Evolutionary conservation across 169 alveolate species (phyloP), one percentile per base, ranked within the genome.

Genomic region (Babesia gibsoni): DNA sequence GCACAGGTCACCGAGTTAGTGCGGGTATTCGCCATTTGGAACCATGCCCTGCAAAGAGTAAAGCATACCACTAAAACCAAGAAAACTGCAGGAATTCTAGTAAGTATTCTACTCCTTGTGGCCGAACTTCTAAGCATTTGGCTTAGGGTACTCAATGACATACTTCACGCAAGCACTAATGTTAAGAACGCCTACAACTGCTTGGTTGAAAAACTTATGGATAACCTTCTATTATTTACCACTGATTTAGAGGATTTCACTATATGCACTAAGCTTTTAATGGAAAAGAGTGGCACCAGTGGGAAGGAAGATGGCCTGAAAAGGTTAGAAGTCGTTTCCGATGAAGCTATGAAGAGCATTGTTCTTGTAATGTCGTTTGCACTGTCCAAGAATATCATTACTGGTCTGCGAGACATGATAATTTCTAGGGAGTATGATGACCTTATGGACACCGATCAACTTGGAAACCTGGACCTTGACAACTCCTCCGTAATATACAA

Each of bases 381-480:
- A 8, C 18, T 41, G 48, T 27, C 72, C 25, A 18, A 25, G 12
- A 61, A 61, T 32, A 45, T 43, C 58, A 20, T 43, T 4, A 25
- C 56, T 12, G 72, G 72, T 18, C 45, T 61, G 22, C 27, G 35
- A 29, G 59, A 61, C 16, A 61, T 61, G 72, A 1, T 61, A 36
- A 1, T 5, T 12, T 25, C 72, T 3, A 42, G 46, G 41, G 72
- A 61, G 30, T 61, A 61, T 25, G 72, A 43, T n/a, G 72, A 61
- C 32, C 27, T 61, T 1, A 12, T 61, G 33, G 72, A 61, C 20
- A 23, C 46, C 50, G 72, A 61, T 0, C 72, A 61, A 20, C 58
- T 61, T 3, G 72, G 72, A 6, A 61, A 61, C 39, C 42, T 61
- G 72, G 72, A 61, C 45, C 57, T 61, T 10, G 72, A 61, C n/a